Percentiles rank a stretch among this genome's conserved stretches.
Evolutionary conservation across 2,329 filamentous ascomycete species (phyloP).

Genomic region (Onygena corvina): DNA sequence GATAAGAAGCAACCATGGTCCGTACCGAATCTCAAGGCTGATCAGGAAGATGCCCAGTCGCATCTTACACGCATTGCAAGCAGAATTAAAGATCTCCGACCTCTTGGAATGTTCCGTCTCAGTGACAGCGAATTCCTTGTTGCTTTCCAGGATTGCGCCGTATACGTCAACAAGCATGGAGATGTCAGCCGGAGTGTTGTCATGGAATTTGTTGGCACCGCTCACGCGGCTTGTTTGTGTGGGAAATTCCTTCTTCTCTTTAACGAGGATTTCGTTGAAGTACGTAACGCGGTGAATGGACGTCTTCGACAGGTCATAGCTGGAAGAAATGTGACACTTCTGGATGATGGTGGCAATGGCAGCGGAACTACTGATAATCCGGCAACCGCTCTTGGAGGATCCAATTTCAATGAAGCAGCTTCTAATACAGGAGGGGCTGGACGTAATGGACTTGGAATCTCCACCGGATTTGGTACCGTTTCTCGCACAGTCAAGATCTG

Average conservation of each 20-base stretch:
- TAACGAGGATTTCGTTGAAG: slow-evolving; percentile 92
- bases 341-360: slow-evolving; percentile 65
- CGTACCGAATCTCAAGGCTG: slow-evolving; percentile 63
- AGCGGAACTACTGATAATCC: slow-evolving; percentile 37
- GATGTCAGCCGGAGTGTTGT: slow-evolving; percentile 88
- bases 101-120: slow-evolving; percentile 91
- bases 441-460: slow-evolving; percentile 25
- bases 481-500: slow-evolving; percentile 79
- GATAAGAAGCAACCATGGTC: slow-evolving; percentile 96
- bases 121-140: slow-evolving; percentile 86
- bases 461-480: slow-evolving; percentile 24
- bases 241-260: slow-evolving; percentile 87
- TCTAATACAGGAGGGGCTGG: slow-evolving; percentile 20
- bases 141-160: slow-evolving; percentile 88
- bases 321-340: slow-evolving; percentile 73
- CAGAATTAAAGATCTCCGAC: slow-evolving; percentile 69
- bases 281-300: slow-evolving; percentile 92
- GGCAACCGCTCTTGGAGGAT: slow-evolving; percentile 22
- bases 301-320: slow-evolving; percentile 87
- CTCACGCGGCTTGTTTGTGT: slow-evolving; percentile 74
- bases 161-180: slow-evolving; percentile 96
- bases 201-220: slow-evolving; percentile 97
- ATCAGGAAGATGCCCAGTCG: slow-evolving; percentile 44
- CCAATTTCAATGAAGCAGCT: slow-evolving; percentile 16
- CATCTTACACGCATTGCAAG: slow-evolving; percentile 74